phyloP scores from a whole-genome alignment of 805 yeast species.

The Yarrowia sp. region DNA sequence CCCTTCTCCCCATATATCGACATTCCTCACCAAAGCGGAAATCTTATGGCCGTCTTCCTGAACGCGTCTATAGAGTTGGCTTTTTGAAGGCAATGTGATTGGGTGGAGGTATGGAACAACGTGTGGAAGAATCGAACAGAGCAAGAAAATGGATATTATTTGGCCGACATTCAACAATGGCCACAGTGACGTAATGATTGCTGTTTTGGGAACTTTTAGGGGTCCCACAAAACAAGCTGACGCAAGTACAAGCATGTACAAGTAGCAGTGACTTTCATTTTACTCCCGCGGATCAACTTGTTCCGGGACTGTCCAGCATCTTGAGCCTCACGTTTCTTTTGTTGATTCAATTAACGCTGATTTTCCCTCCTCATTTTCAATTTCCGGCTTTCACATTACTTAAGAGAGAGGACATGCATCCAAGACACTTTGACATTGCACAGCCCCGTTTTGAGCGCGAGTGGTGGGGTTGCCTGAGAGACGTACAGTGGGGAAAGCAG shows the following conservation, averaged over 20 bases:
- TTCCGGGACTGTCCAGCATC: neutral
- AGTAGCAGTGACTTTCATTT: no score
- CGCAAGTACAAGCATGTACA: no score
- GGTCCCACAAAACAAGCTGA: neutral
- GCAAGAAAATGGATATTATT: neutral
- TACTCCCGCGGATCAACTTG: no score
- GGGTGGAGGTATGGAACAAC: slow-evolving; percentile 31
- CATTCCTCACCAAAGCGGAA: slow-evolving; percentile 16
- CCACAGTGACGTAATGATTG: no score
- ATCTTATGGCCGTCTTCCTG: neutral
- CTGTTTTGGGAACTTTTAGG: no score
- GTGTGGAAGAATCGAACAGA: slow-evolving; percentile 13
- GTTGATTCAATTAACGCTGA: slow-evolving; percentile 2
- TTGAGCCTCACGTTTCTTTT: neutral
- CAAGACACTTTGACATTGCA: slow-evolving; percentile 28
- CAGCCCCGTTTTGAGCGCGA: slow-evolving; percentile 12
- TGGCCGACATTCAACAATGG: no score
- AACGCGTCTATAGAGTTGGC: neutral
- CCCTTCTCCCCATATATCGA: neutral
- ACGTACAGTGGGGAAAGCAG: neutral
- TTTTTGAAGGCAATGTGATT: neutral
- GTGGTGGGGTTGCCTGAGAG: slow-evolving; percentile 4
- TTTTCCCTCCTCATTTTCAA: neutral
- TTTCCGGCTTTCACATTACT: slow-evolving; percentile 5
- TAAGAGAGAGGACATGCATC: neutral